A percentile compares a stretch with the other conserved stretches of the same genome.
Evolutionary conservation across 2,329 filamentous ascomycete genomes (phyloP).

Genomic region (Cordyceps fumosorosea): DNA sequence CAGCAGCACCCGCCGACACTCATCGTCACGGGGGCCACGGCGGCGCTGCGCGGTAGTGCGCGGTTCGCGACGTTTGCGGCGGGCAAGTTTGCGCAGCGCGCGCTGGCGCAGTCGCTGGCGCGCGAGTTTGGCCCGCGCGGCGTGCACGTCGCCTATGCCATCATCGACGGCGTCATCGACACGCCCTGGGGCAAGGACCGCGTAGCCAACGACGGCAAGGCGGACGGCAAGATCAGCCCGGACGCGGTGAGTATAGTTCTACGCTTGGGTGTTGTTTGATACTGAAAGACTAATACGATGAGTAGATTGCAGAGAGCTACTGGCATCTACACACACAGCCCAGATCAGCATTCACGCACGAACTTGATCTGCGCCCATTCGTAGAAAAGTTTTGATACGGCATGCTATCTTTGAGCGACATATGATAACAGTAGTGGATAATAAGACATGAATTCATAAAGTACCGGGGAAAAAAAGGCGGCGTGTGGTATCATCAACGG

Average conservation of each 20-base stretch:
- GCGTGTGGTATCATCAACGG: not conserved
- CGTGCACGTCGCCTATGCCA: constrained; percentile 74
- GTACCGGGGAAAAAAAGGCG: not conserved
- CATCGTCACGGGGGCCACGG: constrained; percentile 83
- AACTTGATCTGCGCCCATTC: constrained; percentile 73
- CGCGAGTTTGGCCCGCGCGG: constrained; percentile 80
- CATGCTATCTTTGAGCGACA: not conserved
- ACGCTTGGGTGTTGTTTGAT: constrained; percentile 9
- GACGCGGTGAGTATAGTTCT: constrained; percentile 57
- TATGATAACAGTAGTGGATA: not conserved
- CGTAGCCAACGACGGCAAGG: constrained; percentile 36
- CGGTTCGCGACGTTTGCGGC: constrained; percentile 65
- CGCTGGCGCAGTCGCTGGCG: constrained; percentile 66
- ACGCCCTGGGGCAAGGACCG: constrained; percentile 60
- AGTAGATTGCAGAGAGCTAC: constrained; percentile 76
- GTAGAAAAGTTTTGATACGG: constrained; percentile 68
- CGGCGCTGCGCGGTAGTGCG: constrained; percentile 66
- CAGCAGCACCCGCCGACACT: constrained; percentile 61
- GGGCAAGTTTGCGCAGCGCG: constrained; percentile 74
- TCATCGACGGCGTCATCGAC: constrained; percentile 82
- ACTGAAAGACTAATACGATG: not conserved
- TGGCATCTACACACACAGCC: constrained; percentile 81
- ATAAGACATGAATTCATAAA: not conserved
- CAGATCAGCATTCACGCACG: constrained; percentile 70
- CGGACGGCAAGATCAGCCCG: constrained; percentile 61